Evolutionary conservation across 192 early-diverging fungal genomes (phyloP).

Genomic region (Podila verticillata): DNA sequence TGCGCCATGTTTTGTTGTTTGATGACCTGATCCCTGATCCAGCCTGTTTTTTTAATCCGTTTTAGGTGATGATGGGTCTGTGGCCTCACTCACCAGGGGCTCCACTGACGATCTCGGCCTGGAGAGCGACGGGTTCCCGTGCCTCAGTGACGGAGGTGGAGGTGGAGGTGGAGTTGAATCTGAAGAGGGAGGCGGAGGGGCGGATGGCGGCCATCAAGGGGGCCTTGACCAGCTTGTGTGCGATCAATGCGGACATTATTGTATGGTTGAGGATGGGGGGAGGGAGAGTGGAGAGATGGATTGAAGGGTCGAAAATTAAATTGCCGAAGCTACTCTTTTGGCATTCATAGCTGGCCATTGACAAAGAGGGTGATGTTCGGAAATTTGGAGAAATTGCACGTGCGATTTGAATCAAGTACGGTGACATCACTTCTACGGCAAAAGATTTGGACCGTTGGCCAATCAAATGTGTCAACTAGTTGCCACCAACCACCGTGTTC

Average conservation of each 20-base stretch:
- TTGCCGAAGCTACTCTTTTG: neutral
- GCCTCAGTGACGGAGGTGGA: slow-evolving; percentile 42
- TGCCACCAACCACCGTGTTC: no score
- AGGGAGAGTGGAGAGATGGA: slow-evolving; percentile 14
- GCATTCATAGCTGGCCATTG: neutral
- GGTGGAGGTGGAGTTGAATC: slow-evolving; percentile 18
- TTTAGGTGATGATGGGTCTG: neutral
- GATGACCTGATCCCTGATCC: neutral
- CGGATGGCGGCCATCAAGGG: slow-evolving; percentile 18
- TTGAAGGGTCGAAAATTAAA: neutral
- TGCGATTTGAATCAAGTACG: no score
- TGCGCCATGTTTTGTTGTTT: neutral
- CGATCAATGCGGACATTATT: slow-evolving; percentile 33
- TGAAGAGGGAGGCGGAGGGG: slow-evolving; percentile 7
- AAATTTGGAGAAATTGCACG: no score
- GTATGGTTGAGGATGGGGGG: neutral
- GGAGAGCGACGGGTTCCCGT: slow-evolving; percentile 27
- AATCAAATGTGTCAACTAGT: no score
- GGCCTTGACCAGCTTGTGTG: slow-evolving; percentile 31
- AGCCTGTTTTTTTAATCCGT: neutral
- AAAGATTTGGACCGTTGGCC: no score
- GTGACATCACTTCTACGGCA: no score
- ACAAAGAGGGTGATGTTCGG: no score
- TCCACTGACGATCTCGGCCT: slow-evolving; percentile 52
- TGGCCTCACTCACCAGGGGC: slow-evolving; percentile 45